These are phyloP conservation scores for Cokeromyces recurvatus DNA, from an alignment of 371 early-diverging fungal genomes.

Conservation along the genomic window DNA sequence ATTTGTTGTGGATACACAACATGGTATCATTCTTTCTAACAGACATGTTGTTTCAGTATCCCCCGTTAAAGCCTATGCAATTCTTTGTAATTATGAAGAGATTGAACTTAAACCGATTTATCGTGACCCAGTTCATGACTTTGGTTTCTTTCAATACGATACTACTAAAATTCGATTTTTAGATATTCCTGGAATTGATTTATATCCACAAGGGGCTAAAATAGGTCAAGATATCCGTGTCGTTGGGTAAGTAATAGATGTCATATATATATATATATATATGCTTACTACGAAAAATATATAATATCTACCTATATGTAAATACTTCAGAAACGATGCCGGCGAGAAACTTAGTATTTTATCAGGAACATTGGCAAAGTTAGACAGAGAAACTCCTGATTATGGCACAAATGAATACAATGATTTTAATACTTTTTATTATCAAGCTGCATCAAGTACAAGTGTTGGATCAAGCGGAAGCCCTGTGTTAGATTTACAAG, in stretches of 20 bases:
- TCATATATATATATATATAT: not conserved
- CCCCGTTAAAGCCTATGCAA: slow-evolving; percentile 77
- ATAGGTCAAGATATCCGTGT: slow-evolving; percentile 83
- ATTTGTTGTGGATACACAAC: slow-evolving; percentile 83
- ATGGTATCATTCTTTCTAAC: slow-evolving; percentile 87
- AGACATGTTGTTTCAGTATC: slow-evolving; percentile 85
- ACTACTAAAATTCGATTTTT: slow-evolving; percentile 69
- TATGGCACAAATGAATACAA: slow-evolving; percentile 60
- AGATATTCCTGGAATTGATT: slow-evolving; percentile 60
- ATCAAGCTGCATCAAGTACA: slow-evolving; percentile 67
- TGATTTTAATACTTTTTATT: slow-evolving; percentile 67
- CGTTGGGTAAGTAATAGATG: slow-evolving; percentile 68
- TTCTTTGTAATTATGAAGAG: slow-evolving; percentile 85
- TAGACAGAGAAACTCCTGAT: slow-evolving; percentile 55
- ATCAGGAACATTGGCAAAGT: slow-evolving; percentile 73
- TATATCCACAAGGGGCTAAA: slow-evolving; percentile 71
- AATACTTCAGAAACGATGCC: slow-evolving; percentile 67
- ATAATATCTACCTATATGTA: not conserved
- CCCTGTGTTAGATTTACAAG: slow-evolving; percentile 66
- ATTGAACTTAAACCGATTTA: slow-evolving; percentile 80
- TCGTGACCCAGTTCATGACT: slow-evolving; percentile 88
- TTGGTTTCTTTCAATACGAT: slow-evolving; percentile 87
- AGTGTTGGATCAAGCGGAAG: slow-evolving; percentile 68
- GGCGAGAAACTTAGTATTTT: slow-evolving; percentile 78
- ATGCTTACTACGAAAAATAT: not conserved